These are phyloP conservation scores for Flaveria brownii DNA, from an alignment of 129 eudicot genomes.

Conservation along the genomic window DNA sequence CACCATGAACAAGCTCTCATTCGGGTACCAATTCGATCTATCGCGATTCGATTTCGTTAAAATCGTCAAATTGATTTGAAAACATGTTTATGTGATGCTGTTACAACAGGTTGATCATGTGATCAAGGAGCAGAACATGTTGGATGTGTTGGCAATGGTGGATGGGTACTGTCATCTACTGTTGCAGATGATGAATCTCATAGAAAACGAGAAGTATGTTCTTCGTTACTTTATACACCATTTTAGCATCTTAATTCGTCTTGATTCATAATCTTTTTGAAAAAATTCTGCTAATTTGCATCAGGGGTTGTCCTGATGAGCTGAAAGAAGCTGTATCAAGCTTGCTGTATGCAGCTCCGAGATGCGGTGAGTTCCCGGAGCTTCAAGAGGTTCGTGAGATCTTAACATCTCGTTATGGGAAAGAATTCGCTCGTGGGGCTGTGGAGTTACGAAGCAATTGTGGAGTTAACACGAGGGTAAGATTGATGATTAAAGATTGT, in stretches of 20 bases:
- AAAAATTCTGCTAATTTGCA: slow-evolving; percentile 1
- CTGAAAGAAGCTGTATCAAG: slow-evolving; percentile 75
- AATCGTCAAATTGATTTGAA: neutral
- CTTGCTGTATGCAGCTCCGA: slow-evolving; percentile 70
- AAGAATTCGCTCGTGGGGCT: slow-evolving; percentile 67
- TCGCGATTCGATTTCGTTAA: neutral
- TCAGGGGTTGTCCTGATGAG: slow-evolving; percentile 73
- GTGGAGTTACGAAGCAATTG: slow-evolving; percentile 64
- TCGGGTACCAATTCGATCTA: slow-evolving; percentile 40
- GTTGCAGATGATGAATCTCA: slow-evolving; percentile 58
- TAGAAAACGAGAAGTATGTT: slow-evolving; percentile 62
- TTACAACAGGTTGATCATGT: slow-evolving; percentile 64
- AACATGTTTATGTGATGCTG: neutral
- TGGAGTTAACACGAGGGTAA: slow-evolving; percentile 69
- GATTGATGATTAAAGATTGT: neutral
- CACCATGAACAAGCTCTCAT: slow-evolving; percentile 76
- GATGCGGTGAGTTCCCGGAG: slow-evolving; percentile 92
- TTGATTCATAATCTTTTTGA: neutral
- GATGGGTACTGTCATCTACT: slow-evolving; percentile 63
- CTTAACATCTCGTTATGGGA: slow-evolving; percentile 65
- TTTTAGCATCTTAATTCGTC: neutral
- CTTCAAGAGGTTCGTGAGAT: slow-evolving; percentile 72
- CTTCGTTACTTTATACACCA: neutral
- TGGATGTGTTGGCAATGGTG: slow-evolving; percentile 75
- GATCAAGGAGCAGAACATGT: slow-evolving; percentile 84